Evolutionary conservation across 1,139 yeast species (phyloP).

Genomic region (Taiozyma sp.): DNA sequence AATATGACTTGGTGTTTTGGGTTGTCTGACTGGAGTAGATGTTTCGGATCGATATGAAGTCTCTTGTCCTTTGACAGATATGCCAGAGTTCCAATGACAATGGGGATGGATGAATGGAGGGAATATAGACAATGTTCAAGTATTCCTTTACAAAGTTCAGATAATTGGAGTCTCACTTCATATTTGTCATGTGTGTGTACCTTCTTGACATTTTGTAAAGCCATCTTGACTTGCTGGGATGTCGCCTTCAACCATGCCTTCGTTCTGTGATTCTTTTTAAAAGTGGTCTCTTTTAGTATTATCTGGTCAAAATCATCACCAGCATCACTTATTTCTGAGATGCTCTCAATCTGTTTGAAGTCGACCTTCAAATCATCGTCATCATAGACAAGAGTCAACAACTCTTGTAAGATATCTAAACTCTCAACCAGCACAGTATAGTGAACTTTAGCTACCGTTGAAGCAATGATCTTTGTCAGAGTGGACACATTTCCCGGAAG

Average conservation of each 20-base stretch:
- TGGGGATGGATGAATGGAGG: slow-evolving; percentile 31
- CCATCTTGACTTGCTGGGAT: slow-evolving; percentile 44
- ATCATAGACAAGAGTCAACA: slow-evolving; percentile 34
- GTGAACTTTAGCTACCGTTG: slow-evolving; percentile 33
- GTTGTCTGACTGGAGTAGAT: slow-evolving; percentile 1
- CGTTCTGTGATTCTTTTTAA: slow-evolving; percentile 38
- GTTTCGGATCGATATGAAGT: slow-evolving; percentile 4
- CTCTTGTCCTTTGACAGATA: slow-evolving; percentile 12
- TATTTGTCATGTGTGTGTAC: slow-evolving; percentile 25
- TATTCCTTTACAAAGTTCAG: slow-evolving; percentile 27
- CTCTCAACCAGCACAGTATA: slow-evolving; percentile 33
- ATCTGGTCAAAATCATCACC: slow-evolving; percentile 17
- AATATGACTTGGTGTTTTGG: slow-evolving; percentile 7
- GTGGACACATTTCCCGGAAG: slow-evolving; percentile 54
- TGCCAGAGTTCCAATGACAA: slow-evolving; percentile 20
- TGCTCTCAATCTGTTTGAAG: slow-evolving; percentile 13
- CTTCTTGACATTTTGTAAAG: slow-evolving; percentile 16
- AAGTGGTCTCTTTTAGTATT: slow-evolving; percentile 15
- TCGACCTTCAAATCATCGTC: slow-evolving; percentile 32
- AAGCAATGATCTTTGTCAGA: slow-evolving; percentile 37
- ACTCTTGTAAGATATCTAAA: slow-evolving; percentile 28
- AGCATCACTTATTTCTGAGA: slow-evolving; percentile 10
- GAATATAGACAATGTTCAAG: slow-evolving; percentile 28
- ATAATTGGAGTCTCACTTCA: slow-evolving; percentile 29
- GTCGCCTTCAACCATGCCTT: slow-evolving; percentile 62